Conservation (phyloP, 495 filamentous ascomycete species). For the Amphirosellinia nigrospora region DNA sequence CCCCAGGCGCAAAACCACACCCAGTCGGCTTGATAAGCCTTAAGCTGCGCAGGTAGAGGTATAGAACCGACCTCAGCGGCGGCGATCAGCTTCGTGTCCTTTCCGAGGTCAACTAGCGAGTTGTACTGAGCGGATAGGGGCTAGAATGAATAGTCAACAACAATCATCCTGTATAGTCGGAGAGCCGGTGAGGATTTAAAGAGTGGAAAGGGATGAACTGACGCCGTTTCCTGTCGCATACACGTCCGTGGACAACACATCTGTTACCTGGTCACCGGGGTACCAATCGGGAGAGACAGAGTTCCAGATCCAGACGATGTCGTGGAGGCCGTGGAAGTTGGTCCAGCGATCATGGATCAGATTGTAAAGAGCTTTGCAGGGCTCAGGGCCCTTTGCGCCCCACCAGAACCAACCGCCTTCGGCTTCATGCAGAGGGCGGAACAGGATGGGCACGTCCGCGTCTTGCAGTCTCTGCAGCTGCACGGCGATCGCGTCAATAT, state of each 20-base stretch:
- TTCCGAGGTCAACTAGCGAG: slow-evolving; percentile 46
- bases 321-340: slow-evolving; percentile 48
- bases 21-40: slow-evolving; percentile 53
- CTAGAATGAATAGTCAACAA: slow-evolving; percentile 1
- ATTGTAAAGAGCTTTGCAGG: slow-evolving; percentile 49
- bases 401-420: slow-evolving; percentile 61
- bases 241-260: slow-evolving; percentile 47
- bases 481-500: slow-evolving; percentile 57
- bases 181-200: not conserved
- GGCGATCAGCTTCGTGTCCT: slow-evolving; percentile 54
- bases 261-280: slow-evolving; percentile 50
- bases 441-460: slow-evolving; percentile 52
- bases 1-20: slow-evolving; percentile 55
- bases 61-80: slow-evolving; percentile 54
- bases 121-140: slow-evolving; percentile 53
- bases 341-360: slow-evolving; percentile 52
- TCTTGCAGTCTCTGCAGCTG: slow-evolving; percentile 49
- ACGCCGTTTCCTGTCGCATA: slow-evolving; percentile 47
- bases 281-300: slow-evolving; percentile 53
- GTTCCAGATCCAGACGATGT: slow-evolving; percentile 59
- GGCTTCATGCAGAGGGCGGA: slow-evolving; percentile 55
- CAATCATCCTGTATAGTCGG: not conserved
- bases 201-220: slow-evolving; percentile 21
- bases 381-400: slow-evolving; percentile 54
- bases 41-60: slow-evolving; percentile 47